A percentile compares a stretch with the other conserved stretches of the same genome.
These are phyloP conservation scores for Linum usitatissimum DNA, from an alignment of 345 rosid species.

Conservation along the genomic window DNA sequence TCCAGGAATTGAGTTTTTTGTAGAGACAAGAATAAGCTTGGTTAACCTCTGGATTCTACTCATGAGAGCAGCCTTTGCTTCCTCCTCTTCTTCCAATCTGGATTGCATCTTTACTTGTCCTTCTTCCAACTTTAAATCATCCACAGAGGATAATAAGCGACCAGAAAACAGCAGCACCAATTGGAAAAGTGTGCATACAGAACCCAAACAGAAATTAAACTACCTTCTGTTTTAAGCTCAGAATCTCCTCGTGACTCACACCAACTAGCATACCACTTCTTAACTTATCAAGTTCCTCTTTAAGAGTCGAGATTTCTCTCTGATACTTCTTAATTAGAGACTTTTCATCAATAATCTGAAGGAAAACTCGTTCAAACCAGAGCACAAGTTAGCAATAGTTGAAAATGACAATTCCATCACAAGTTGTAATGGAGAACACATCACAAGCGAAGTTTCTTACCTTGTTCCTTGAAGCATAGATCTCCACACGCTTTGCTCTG, in stretches of 20 bases:
- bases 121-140: constrained; percentile 59
- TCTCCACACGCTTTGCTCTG: constrained; percentile 95
- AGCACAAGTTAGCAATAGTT: constrained; percentile 9
- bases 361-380: constrained; percentile 15
- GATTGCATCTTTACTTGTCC: constrained; percentile 99
- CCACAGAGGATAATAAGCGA: not conserved
- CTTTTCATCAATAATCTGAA: constrained; percentile 95
- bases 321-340: constrained; percentile 97
- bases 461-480: constrained; percentile 93
- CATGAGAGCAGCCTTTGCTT: constrained; percentile 99
- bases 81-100: constrained; percentile 99
- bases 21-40: constrained; percentile 95
- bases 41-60: constrained; percentile 97
- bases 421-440: constrained; percentile 1
- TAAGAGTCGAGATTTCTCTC: constrained; percentile 81
- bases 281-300: constrained; percentile 82
- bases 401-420: not conserved
- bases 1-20: constrained; percentile 77
- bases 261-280: constrained; percentile 77
- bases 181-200: constrained; percentile 1
- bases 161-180: not conserved
- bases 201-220: constrained; percentile 4
- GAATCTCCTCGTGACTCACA: constrained; percentile 85
- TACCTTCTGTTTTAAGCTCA: constrained; percentile 90
- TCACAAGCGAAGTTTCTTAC: constrained; percentile 25